Evolutionary conservation across 495 filamentous ascomycete genomes (phyloP), one percentile per base, ranked within the genome.

Genomic region (Melanomma pulvis-pyrius): DNA sequence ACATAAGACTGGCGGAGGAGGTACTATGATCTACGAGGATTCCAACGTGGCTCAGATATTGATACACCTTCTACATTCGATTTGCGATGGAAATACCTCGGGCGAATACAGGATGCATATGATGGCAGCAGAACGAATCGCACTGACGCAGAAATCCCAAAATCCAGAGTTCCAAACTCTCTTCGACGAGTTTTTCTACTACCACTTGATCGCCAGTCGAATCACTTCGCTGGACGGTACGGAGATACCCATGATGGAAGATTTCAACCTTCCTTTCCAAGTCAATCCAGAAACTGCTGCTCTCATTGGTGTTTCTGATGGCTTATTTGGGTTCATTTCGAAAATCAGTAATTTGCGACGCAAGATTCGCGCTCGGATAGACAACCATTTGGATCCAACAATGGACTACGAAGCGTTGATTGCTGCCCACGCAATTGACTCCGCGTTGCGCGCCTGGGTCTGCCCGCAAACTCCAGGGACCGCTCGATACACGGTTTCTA

Each of bases 151-250:
- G 66, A 84, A 74, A 74, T 70, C 73, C 1, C 57, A 51, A 12
- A 72, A 73, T 47, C 62, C 64, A 12, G 74, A 76, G 44, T 76
- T 76, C 50, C 73, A 72, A 53, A 86, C 87, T 65, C 96, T 97
- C 73, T 89, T 97, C 68, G 84, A 91, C 75, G 92, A 96, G 75
- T 96, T 96, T 80, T 96, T 96, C 79, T 88, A 92, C 75, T 96
- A 96, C 70, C 90, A 96, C 77, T 90, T 92, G 68, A 87, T 90
- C 61, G 89, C 88, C 28, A 91, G 91, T 72, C 88, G 92, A 41
- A 81, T 96, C 56, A 92, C 93, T 28, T 85, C 85, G 36, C 79
- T 88, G 21, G 85, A 87, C 71, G 78, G 81, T 19, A 82, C 79
- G 1, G 78, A 82, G 13, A 78, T 82, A 12, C 77, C 88, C 12